phyloP scores from a whole-genome alignment of 179 eudicot genomes.

The Beta lomatogona region DNA sequence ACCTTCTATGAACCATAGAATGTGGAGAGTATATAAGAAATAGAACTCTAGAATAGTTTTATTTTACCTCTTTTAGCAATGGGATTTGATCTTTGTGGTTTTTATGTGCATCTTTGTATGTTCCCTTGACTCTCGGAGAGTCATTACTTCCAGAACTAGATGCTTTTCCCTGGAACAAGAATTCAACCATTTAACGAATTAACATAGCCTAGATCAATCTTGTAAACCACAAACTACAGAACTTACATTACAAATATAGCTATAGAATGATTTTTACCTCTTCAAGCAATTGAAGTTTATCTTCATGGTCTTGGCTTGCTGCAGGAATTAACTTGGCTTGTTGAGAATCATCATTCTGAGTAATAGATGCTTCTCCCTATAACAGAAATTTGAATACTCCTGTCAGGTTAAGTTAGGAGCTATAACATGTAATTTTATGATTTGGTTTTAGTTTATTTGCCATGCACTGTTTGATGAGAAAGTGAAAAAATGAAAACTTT shows the following conservation, averaged over 20 bases:
- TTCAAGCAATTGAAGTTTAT: neutral
- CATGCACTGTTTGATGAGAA: too few relatives aligned
- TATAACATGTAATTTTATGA: neutral
- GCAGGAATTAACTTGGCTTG: neutral
- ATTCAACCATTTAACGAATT: neutral
- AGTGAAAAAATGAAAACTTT: too few relatives aligned
- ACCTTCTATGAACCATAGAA: too few relatives aligned
- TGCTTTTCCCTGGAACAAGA: slow-evolving; percentile 1
- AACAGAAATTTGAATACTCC: neutral
- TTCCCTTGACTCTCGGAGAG: neutral
- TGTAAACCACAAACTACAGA: too few relatives aligned
- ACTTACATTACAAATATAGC: neutral
- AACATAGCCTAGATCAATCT: too few relatives aligned
- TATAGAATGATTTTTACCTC: neutral
- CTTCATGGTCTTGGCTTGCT: neutral
- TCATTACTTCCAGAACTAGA: neutral
- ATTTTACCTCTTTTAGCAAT: neutral
- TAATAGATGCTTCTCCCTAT: neutral
- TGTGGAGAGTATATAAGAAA: too few relatives aligned
- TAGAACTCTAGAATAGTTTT: too few relatives aligned
- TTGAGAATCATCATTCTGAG: neutral
- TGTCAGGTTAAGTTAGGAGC: neutral
- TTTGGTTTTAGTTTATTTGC: too few relatives aligned
- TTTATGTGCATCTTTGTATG: neutral
- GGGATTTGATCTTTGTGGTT: neutral